Base-by-base conservation (phyloP, 83 land plant species). In the Picea engelmannii region DNA sequence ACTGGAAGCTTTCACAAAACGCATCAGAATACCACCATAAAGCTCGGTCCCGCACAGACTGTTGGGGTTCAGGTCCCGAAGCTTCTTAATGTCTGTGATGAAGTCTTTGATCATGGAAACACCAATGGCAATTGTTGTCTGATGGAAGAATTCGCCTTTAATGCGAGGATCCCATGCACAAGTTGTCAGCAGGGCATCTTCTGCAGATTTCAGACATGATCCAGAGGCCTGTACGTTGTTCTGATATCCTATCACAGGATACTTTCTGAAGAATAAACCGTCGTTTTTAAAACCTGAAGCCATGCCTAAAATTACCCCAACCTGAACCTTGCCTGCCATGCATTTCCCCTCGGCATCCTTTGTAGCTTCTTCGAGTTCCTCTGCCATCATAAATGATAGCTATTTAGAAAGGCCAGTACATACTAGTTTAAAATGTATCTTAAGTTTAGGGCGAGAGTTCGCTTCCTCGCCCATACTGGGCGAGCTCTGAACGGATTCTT, bases 141-240 rank as follows among this genome's bases (percentile, higher is more conserved):
- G 85, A 71, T 71, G 80, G 80, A 71, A 85, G 78, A 90, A 83
- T 2, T 16, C 23, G 0, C 84, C 92, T 0, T 63, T 13, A 42
- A 83, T 42, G 44, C 90, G 75, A 5, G 79, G 60, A 62, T 90
- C 90, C 90, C 92, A 90, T 23, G 86, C 12, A 42, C 92, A 90
- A 1, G 78, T 78, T 31, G 80, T 78, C n/a, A 38, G 52, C 40
- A 81, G 68, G 24, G 13, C 62, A 20, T 73, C 71, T 21, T 80
- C 68, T 13, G 42, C 6, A 38, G 62, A 35, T 47, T 77, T 17
- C 2, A 83, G 80, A 81, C 86, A 90, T 4, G 76, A 61, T 23
- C 88, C 90, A 0, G 88, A 62, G 18, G 81, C 40, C 35, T 80
- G 83, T 42, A 85, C 64, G 21, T 35, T 20, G 77, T 85, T 79